A percentile compares a stretch with the other conserved stretches of the same genome.
Evolutionary conservation across 2,329 filamentous ascomycete genomes (phyloP).

Genomic region (Venturia asperata): DNA sequence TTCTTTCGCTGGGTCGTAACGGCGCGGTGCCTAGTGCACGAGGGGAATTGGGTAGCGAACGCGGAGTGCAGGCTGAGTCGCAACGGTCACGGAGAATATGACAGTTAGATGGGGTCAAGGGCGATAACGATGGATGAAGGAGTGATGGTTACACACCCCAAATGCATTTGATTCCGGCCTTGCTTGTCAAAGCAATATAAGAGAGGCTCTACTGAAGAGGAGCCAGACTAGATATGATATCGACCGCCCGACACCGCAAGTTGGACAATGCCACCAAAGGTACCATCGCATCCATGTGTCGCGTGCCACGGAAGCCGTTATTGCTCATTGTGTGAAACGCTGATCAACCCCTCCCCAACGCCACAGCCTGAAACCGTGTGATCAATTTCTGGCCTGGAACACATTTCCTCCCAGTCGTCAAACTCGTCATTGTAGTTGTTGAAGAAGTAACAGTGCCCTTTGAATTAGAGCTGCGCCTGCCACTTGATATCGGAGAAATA

Average conservation of each 20-base stretch:
- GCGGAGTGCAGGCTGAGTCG: background rate
- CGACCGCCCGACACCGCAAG: background rate
- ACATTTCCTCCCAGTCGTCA: slow-evolving; percentile 13
- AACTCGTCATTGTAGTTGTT: slow-evolving; percentile 3
- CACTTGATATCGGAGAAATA: background rate
- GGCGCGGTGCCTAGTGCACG: background rate
- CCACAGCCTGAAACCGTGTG: slow-evolving; percentile 9
- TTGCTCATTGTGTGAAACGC: background rate
- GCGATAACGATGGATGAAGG: too few relatives aligned
- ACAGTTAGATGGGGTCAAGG: too few relatives aligned
- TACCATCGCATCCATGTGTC: background rate
- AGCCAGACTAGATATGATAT: background rate
- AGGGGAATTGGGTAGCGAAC: background rate
- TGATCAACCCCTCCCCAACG: slow-evolving; percentile 5
- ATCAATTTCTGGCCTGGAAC: slow-evolving; percentile 7
- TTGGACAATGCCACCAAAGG: slow-evolving; percentile 2
- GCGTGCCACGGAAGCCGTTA: background rate
- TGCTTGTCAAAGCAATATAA: background rate
- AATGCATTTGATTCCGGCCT: background rate
- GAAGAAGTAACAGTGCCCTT: slow-evolving; percentile 8
- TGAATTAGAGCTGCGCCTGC: background rate
- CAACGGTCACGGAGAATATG: too few relatives aligned
- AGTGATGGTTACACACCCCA: too few relatives aligned
- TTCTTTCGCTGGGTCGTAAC: background rate
- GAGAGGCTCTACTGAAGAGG: slow-evolving; percentile 9